Conservation (phyloP, 148 eudicot genomes). For the Agrostemma githago region DNA sequence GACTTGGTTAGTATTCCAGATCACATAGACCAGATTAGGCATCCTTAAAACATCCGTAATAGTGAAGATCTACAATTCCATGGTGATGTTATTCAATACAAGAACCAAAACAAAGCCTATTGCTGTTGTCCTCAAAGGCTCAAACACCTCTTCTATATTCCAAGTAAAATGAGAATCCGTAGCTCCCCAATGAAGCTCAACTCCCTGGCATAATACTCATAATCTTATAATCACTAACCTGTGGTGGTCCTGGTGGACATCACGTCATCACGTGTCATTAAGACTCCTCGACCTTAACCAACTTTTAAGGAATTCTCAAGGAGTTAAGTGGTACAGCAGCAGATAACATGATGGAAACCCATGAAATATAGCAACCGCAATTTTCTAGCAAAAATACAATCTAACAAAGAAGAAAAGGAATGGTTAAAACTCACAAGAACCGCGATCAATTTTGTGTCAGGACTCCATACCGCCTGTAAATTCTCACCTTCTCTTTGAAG, state of each 20-base stretch:
- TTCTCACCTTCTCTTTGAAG: slow-evolving; percentile 78
- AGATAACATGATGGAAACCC: neutral
- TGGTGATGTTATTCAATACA: neutral
- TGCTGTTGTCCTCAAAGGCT: no score
- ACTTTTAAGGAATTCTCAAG: neutral
- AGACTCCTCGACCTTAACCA: neutral
- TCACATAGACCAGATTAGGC: neutral
- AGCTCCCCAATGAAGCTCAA: neutral
- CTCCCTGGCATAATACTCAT: neutral
- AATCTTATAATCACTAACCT: neutral
- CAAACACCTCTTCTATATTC: neutral
- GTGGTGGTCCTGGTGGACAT: neutral
- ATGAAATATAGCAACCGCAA: neutral
- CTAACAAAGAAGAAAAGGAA: slow-evolving; percentile 7
- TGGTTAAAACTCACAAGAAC: slow-evolving; percentile 61
- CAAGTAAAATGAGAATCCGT: neutral
- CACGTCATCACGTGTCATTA: neutral
- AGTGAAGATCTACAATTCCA: neutral
- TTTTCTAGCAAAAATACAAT: neutral
- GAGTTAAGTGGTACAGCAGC: neutral
- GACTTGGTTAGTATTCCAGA: neutral
- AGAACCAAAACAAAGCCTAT: neutral
- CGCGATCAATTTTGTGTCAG: slow-evolving; percentile 72
- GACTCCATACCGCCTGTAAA: slow-evolving; percentile 85
- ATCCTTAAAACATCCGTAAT: neutral